Evolutionary conservation across 441 rosid species (phyloP), one percentile per base, ranked within the genome.

Genomic region (Geranium incanum): DNA sequence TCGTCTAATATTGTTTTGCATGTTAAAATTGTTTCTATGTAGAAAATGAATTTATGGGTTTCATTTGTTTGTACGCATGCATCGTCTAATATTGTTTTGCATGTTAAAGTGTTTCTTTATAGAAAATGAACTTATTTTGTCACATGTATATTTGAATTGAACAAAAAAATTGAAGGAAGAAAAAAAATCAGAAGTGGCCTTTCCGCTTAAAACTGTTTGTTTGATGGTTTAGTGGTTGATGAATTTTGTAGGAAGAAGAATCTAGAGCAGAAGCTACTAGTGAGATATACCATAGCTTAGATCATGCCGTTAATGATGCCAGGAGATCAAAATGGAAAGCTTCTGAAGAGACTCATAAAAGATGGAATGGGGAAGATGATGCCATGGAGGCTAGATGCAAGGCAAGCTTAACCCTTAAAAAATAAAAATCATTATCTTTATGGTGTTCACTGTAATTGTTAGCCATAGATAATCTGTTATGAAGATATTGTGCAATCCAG

Each of bases 341-440:
- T 41, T 80, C 81, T 74, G 85, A 86, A 64, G 88, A 85, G 74
- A 72, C 79, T 66, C 69, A 67, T 59, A 81, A 78, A 73, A 81
- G 82, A 73, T 79, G 86, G 92, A 86, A 86, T 75, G 89, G 83
- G 73, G 88, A 89, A 79, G 87, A 84, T 52, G 74, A 80, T 83
- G 88, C 87, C 39, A 76, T 80, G 75, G 92, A 90, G 78, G 92
- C 92, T 74, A 82, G 82, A 78, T 86, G 85, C 87, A 86, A 90
- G 90, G 96, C 78, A 78, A 79, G 70, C 38, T 18, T 66, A 57
- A 15, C 8, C 63, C 23, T 57, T 6, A 16, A 57, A 57, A 57
- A 57, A 57, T 7, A 57, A 57, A n/a, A 19, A 57, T 57, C 28
- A 18, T 57, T 57, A 16, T 57, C 5, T 16, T 16, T 57, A 57